Evolutionary conservation across 805 yeast genomes (phyloP), one percentile per base, ranked within the genome.

Genomic region (Spathaspora boniae): DNA sequence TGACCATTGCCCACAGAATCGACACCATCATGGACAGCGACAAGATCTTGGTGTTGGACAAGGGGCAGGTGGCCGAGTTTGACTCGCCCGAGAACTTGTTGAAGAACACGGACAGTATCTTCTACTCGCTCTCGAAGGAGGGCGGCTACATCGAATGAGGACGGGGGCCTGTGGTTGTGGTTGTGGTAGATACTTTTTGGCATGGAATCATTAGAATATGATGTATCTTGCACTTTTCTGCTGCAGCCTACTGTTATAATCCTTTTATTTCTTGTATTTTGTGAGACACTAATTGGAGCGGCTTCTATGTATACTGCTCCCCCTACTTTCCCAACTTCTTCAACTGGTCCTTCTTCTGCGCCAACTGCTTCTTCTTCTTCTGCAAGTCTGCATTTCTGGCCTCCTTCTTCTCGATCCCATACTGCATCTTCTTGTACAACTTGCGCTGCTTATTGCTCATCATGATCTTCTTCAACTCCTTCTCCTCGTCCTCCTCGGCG

Each of bases 401-500:
- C 54, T 85, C 87, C 68, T 86, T 84, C 76, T 86, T 79, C 41
- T 82, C 80, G 50, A 85, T 78, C 40, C 95, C 91, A 59, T 86
- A 81, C 68, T 87, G 93, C 95, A 91, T 86, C 80, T 85, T 85
- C 70, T 84, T 84, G 73, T 93, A 93, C 47, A 89, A 71, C 62
- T 86, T 86, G 72, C 88, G 85, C 68, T 91, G 95, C 65, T 91
- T 93, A 70, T 88, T 88, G 50, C 91, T 76, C 98, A 93, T 91
- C 98, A 93, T 91, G 55, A 88, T 86, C 81, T 80, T 80, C 71
- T 86, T 86, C 69, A 91, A 77, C 47, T 89, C 93, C 68, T 86
- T 86, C 60, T 88, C 97, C 67, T 83, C 89, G 29, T 66, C 78
- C 44, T 78, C 83, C 16, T 35, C 41, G 9, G 34, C 14, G 23